Base-by-base conservation (phyloP, 768 basidiomycete species). In the Chalciporus piperatus region DNA sequence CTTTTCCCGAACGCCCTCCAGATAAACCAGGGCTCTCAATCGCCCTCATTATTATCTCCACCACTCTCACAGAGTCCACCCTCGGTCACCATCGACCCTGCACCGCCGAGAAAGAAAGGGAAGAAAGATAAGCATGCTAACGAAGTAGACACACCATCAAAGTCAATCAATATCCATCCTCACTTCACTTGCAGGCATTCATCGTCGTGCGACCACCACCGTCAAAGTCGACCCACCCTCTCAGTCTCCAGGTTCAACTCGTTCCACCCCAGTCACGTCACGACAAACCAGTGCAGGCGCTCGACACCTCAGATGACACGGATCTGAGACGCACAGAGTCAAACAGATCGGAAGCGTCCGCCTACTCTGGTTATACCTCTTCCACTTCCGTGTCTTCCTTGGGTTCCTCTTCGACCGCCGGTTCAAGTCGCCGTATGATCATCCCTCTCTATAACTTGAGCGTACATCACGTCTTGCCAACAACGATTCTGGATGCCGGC, bases 131-230 rank as follows among this genome's bases (percentile, higher is more conserved):
- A 70, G 49, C 64, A 61, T 39, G 66, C 74, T 8, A 77, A 77
- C 60, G 82, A 83, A 72, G 82, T 80, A 32, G 30, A 32, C 30
- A 47, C 45, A 70, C 57, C 14, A 23, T 13, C 41, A 50, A 55
- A 20, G 41, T 55, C 25, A 42, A 44, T 30, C 13, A 46, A 48
- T 40, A 38, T 45, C 28, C 46, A 38, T 50, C 47, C 52, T 59
- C 41, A 62, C 48, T 27, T 12, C 11, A 27, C 47, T 44, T 22
- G 4, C 64, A 95, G 92, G 90, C 88, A 0, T 92, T 94, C 72
- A 89, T 95, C 51, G 84, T 96, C 63, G 94, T 96, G 49, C 83
- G 90, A 45, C 94, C 94, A 5, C 92, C 92, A 3, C 91, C 92
- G 1, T 82, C 89, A 6, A 83, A 85, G 60, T 76, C 81, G n/a